Conservation (phyloP, 2,329 filamentous ascomycete genomes). For the Cryphonectria carpinicola region DNA sequence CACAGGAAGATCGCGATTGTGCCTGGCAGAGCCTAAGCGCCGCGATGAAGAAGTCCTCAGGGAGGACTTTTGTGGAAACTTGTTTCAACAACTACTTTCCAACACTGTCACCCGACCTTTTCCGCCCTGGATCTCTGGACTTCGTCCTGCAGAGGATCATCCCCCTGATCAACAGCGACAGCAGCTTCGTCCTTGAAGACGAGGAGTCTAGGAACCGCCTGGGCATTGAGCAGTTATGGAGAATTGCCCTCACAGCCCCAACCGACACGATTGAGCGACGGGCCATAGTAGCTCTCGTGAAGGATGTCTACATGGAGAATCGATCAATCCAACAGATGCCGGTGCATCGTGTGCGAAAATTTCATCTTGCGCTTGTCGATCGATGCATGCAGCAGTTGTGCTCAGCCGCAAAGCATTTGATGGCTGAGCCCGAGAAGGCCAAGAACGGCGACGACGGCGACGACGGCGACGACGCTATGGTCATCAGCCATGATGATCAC, state of each 20-base stretch:
- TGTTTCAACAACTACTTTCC: slow-evolving; percentile 63
- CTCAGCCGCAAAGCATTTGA: slow-evolving; percentile 62
- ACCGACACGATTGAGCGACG: slow-evolving; percentile 66
- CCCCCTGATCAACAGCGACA: slow-evolving; percentile 49
- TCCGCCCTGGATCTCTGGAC: slow-evolving; percentile 64
- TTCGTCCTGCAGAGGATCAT: slow-evolving; percentile 61
- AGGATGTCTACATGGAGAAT: slow-evolving; percentile 70
- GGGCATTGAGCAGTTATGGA: slow-evolving; percentile 78
- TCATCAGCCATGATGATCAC: slow-evolving; percentile 50
- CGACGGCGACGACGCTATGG: slow-evolving; percentile 58
- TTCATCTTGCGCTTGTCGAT: slow-evolving; percentile 73
- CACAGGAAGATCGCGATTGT: slow-evolving; percentile 62
- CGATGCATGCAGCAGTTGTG: slow-evolving; percentile 74
- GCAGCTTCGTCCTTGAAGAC: slow-evolving; percentile 50
- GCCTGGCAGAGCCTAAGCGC: slow-evolving; percentile 71
- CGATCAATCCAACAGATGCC: slow-evolving; percentile 54
- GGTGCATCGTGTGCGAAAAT: slow-evolving; percentile 53
- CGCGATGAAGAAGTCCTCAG: slow-evolving; percentile 47
- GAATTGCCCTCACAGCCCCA: slow-evolving; percentile 73
- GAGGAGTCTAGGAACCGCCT: slow-evolving; percentile 55
- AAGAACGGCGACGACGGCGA: slow-evolving; percentile 53
- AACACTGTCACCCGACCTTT: slow-evolving; percentile 57
- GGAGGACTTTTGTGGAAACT: slow-evolving; percentile 59
- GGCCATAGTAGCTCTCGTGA: slow-evolving; percentile 72
- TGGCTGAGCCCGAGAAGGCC: slow-evolving; percentile 32